These are phyloP conservation scores for Pythium volutum DNA, from an alignment of 352 stramenopile species.

Conservation along the genomic window DNA sequence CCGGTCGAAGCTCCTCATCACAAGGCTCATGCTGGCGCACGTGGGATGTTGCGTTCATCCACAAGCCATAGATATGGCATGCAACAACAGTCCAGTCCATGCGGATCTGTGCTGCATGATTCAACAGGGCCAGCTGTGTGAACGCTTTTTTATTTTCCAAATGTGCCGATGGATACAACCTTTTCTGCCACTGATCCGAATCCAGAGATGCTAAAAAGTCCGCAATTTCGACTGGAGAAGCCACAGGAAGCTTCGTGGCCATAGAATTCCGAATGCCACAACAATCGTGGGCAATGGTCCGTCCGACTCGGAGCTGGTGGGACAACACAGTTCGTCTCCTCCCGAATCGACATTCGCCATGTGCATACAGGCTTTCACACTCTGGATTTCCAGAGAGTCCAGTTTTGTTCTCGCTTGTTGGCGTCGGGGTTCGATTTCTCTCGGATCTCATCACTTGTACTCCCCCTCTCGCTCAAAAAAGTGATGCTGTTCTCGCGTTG, in stretches of 20 bases:
- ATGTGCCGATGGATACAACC: constrained; percentile 1
- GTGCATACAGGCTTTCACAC: neutral
- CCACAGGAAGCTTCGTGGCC: neutral
- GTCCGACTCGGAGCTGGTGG: too few relatives aligned
- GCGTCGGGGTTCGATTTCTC: constrained; percentile 6
- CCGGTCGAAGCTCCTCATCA: too few relatives aligned
- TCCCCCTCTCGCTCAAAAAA: too few relatives aligned
- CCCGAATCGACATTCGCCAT: too few relatives aligned
- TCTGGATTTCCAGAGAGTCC: neutral
- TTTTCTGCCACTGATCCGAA: neutral
- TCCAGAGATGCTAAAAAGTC: neutral
- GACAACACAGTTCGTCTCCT: neutral
- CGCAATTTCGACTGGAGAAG: neutral
- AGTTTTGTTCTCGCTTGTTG: too few relatives aligned
- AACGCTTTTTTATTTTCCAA: neutral
- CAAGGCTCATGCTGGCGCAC: too few relatives aligned
- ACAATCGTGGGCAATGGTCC: neutral
- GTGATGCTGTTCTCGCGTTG: too few relatives aligned
- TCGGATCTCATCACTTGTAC: neutral
- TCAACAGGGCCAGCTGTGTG: constrained; percentile 1
- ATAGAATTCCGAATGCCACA: constrained; percentile 4
- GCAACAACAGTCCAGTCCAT: neutral
- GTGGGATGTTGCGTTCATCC: too few relatives aligned
- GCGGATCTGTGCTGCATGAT: neutral
- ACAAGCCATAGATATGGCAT: too few relatives aligned